Evolutionary conservation across 352 stramenopile genomes (phyloP), one percentile per base, ranked within the genome.

Genomic region (Globisporangium orthogonon): DNA sequence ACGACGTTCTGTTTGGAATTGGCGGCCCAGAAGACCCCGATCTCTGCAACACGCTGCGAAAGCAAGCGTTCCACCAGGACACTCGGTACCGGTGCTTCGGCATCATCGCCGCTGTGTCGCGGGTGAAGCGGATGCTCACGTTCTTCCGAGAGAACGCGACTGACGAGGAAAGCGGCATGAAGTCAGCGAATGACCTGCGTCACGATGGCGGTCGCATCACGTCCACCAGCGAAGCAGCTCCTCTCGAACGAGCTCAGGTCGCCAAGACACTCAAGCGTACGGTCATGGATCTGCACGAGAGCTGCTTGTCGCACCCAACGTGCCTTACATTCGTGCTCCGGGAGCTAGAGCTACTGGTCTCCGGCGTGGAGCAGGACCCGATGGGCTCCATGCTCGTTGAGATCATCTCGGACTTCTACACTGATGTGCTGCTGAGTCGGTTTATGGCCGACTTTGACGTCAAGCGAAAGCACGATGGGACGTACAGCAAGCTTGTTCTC

Each of bases 1-100:
- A 85, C 58, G 60, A 77, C n/a, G 49, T 86, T 31, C 61, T 88
- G 4, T 84, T 83, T 28, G 56, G 61, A 5, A 68, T 85, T 3
- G 75, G 66, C n/a, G 73, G 71, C 0, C 52, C 60, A 0, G 71
- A 81, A 39, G 76, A 86, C 50, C 15, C 73, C 17, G 75, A 88
- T 31, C 50, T 88, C 30, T 73, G 62, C 50, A 84, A 81, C 37
- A 72, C 66, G 11, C 43, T 86, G 11, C 62, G 76, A 3, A 88
- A 88, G 50, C 73, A 86, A 51, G 56, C 59, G 6, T 83, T 69
- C 43, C 76, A 86, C 44, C 76, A 83, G 60, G 76, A 88, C 18
- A 58, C 66, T 9, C 67, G 70, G 4, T 86, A 83, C 61, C 68
- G 70, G 1, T 66, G 58, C 4, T 75, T 74, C 28, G 78, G 78